Percentiles rank a stretch among this genome's conserved stretches.
phyloP scores from a whole-genome alignment of 116 monocot species.

The Iris pallida region DNA sequence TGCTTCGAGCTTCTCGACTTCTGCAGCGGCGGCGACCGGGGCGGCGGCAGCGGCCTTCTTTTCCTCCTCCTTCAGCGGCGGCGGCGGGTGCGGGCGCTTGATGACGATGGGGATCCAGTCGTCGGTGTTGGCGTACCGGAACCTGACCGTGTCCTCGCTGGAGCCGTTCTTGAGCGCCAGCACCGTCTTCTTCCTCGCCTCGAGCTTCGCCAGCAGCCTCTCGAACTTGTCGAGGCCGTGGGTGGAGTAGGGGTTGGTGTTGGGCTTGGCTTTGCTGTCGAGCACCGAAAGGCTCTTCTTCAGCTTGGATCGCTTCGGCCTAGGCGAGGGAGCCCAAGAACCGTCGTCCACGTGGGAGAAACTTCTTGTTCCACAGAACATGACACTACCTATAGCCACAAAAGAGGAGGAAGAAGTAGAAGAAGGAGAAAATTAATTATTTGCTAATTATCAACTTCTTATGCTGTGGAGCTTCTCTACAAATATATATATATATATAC shows the following conservation, averaged over 20 bases:
- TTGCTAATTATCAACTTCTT: not conserved
- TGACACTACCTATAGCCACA: not conserved
- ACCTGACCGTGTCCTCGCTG: not conserved
- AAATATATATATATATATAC: not conserved
- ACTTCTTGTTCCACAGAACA: constrained; percentile 8
- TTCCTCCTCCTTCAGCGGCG: not conserved
- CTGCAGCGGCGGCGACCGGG: too few relatives aligned
- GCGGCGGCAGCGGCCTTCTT: too few relatives aligned
- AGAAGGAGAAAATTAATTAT: too few relatives aligned
- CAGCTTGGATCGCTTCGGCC: too few relatives aligned
- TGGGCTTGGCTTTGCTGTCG: not conserved
- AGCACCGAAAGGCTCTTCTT: not conserved
- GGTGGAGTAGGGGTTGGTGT: not conserved
- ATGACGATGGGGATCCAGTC: constrained; percentile 6
- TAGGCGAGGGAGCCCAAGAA: too few relatives aligned
- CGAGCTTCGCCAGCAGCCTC: not conserved
- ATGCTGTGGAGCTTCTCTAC: too few relatives aligned
- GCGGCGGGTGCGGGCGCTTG: not conserved
- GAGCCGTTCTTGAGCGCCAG: not conserved
- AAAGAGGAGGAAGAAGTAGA: too few relatives aligned
- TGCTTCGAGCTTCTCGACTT: too few relatives aligned
- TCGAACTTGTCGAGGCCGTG: constrained; percentile 1
- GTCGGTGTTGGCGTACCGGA: not conserved
- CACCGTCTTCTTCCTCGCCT: not conserved
- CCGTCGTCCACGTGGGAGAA: not conserved